Conservation (phyloP, 2,329 filamentous ascomycete genomes). For the Epichloe amarillans region DNA sequence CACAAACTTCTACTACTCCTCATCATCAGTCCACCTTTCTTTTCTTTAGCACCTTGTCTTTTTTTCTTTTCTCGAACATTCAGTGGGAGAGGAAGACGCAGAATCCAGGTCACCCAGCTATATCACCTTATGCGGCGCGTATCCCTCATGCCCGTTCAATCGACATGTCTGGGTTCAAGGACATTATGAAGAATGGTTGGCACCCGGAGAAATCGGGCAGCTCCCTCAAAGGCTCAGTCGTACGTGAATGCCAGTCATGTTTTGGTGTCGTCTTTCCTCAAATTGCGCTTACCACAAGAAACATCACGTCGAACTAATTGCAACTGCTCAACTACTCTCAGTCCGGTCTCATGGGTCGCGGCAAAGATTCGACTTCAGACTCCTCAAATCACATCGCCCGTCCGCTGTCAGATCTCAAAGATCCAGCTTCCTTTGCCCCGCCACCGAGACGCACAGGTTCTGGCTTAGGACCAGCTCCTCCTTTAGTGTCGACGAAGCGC, state of each 20-base stretch:
- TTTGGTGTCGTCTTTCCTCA: slow-evolving; percentile 2
- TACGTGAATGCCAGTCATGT: slow-evolving; percentile 18
- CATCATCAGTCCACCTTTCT: not conserved
- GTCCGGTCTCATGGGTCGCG: slow-evolving; percentile 33
- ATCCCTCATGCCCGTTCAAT: not conserved
- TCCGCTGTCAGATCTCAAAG: slow-evolving; percentile 58
- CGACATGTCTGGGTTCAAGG: slow-evolving; percentile 33
- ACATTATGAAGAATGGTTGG: slow-evolving; percentile 38
- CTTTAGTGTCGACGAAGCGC: slow-evolving; percentile 11
- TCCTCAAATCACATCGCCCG: slow-evolving; percentile 28
- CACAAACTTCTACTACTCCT: not conserved
- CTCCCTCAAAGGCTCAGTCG: slow-evolving; percentile 27
- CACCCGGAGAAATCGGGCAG: slow-evolving; percentile 30
- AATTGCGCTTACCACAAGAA: not conserved
- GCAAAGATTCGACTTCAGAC: slow-evolving; percentile 14
- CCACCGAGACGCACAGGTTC: slow-evolving; percentile 51
- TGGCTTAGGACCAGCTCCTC: slow-evolving; percentile 20
- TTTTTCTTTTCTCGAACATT: not conserved
- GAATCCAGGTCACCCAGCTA: not conserved
- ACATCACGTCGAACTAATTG: not conserved
- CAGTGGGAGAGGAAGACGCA: too few relatives aligned
- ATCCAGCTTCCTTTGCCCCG: slow-evolving; percentile 66
- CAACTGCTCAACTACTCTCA: slow-evolving; percentile 12
- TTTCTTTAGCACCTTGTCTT: not conserved
- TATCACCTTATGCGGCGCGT: not conserved